phyloP scores from a whole-genome alignment of 148 eudicot species.

The Heliamphora exappendiculata region DNA sequence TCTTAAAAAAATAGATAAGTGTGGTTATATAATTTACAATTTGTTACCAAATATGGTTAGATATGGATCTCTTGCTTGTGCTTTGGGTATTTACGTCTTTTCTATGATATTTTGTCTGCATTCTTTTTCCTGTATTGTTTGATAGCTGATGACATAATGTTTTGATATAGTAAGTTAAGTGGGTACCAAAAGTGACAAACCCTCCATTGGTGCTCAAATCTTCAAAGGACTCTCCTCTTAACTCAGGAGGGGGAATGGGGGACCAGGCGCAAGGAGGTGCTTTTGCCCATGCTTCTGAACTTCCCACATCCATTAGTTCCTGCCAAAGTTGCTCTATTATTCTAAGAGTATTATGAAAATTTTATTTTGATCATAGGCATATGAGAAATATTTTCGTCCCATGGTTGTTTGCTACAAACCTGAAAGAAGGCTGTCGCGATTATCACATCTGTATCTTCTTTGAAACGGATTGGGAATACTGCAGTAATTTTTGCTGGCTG shows the following conservation, averaged over 20 bases:
- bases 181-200: slow-evolving; percentile 74
- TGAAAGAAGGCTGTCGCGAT: slow-evolving; percentile 92
- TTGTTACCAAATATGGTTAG: neutral
- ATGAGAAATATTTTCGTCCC: neutral
- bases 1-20: neutral
- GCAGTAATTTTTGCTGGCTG: slow-evolving; percentile 66
- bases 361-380: neutral
- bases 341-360: slow-evolving; percentile 1
- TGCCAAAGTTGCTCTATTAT: slow-evolving; percentile 17
- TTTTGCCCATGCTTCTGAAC: slow-evolving; percentile 44
- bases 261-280: slow-evolving; percentile 91
- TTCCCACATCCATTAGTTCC: slow-evolving; percentile 81
- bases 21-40: neutral
- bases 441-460: slow-evolving; percentile 64
- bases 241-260: slow-evolving; percentile 82
- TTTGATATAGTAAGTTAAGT: neutral
- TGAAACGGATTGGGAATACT: slow-evolving; percentile 86
- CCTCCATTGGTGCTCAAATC: slow-evolving; percentile 90
- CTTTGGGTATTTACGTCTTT: neutral
- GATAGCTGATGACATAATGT: neutral
- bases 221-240: slow-evolving; percentile 68
- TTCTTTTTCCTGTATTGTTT: neutral
- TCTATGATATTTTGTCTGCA: neutral
- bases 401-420: slow-evolving; percentile 37
- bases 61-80: neutral